Evolutionary conservation across 2,329 filamentous ascomycete species (phyloP).

Genomic region (Neofusicoccum umdonicola): DNA sequence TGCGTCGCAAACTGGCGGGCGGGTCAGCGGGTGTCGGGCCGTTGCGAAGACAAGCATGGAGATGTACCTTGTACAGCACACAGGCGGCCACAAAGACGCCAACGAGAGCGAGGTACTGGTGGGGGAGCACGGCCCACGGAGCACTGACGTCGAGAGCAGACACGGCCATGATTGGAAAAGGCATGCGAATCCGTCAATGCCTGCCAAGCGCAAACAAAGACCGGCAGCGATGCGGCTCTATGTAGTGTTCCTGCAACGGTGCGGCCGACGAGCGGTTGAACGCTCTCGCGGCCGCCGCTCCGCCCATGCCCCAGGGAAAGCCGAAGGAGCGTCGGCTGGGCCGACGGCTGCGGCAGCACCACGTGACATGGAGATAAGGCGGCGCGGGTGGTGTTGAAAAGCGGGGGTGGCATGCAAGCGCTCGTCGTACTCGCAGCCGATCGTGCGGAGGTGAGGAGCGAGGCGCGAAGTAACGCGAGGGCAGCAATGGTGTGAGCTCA

Average conservation of each 20-base stretch:
- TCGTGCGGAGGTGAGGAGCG: background rate
- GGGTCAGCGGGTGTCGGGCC: background rate
- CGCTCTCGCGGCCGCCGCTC: background rate
- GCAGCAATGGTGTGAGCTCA: background rate
- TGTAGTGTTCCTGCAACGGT: background rate
- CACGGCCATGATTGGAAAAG: background rate
- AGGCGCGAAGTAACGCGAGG: background rate
- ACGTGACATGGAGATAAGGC: constrained; percentile 10
- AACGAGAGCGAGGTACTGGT: background rate
- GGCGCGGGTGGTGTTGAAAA: background rate
- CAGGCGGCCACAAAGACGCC: background rate
- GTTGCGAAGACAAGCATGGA: background rate
- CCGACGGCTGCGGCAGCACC: background rate
- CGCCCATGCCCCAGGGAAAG: background rate
- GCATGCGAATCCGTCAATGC: background rate
- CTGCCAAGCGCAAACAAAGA: background rate
- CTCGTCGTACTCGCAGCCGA: background rate
- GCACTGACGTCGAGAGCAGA: constrained; percentile 3
- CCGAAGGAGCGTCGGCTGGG: constrained; percentile 2
- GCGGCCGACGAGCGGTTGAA: background rate
- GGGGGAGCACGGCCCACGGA: constrained; percentile 6
- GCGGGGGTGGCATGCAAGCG: background rate
- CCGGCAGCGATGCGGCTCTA: background rate
- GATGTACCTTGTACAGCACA: background rate
- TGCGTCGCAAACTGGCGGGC: constrained; percentile 22